phyloP scores from a whole-genome alignment of 371 early-diverging fungal genomes.

The Blyttiomyces sp. region DNA sequence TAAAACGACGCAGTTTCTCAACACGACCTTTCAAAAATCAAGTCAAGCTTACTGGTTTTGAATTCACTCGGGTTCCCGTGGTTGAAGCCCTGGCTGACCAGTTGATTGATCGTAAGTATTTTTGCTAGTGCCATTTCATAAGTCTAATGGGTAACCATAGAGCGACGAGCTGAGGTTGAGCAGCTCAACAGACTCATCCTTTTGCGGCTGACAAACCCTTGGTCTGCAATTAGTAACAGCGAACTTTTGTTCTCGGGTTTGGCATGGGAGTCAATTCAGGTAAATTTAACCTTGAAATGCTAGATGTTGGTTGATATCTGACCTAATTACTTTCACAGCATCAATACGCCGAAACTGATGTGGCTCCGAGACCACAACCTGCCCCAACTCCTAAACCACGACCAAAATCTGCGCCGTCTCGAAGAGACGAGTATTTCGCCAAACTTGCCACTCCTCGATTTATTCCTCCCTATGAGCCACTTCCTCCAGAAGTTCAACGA shows the following conservation, averaged over 20 bases:
- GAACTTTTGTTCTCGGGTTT: conserved; percentile 10
- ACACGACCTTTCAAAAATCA: no score
- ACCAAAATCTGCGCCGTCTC: not conserved
- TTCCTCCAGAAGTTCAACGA: conserved; percentile 15
- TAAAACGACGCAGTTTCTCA: no score
- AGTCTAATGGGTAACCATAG: no score
- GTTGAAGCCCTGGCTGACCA: conserved; percentile 19
- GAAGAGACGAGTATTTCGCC: conserved; percentile 9
- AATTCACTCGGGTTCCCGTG: conserved; percentile 11
- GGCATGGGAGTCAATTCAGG: conserved; percentile 14
- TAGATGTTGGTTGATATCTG: not conserved
- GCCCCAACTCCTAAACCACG: not conserved
- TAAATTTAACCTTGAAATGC: not conserved
- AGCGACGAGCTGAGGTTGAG: conserved; percentile 13
- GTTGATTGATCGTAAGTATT: conserved; percentile 14
- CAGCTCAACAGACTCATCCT: conserved; percentile 18
- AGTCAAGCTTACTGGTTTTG: conserved; percentile 18
- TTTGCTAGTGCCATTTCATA: no score
- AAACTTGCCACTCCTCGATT: conserved; percentile 12
- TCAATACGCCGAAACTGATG: not conserved
- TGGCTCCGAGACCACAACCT: not conserved
- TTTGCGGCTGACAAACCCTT: conserved; percentile 19
- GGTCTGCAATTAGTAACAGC: conserved; percentile 19
- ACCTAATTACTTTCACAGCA: not conserved
- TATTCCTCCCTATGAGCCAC: conserved; percentile 10